Conservation (phyloP, 306 rosid genomes). For the Cicer pinnatifidum region DNA sequence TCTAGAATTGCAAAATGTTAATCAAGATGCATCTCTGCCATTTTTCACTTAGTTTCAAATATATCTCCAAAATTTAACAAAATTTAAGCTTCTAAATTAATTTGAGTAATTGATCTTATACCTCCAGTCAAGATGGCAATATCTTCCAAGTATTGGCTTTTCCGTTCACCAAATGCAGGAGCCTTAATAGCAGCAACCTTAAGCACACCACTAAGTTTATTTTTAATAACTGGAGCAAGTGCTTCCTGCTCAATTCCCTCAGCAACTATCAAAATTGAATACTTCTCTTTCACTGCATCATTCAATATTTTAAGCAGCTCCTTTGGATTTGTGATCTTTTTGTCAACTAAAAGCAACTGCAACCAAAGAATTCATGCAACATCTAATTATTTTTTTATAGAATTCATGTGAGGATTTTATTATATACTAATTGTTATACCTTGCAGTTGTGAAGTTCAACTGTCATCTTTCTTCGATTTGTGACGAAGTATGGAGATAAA, state of each 20-base stretch:
- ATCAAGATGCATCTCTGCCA: no score
- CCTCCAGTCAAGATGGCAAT: conserved; percentile 97
- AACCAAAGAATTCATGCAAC: conserved; percentile 50
- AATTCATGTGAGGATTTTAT: conserved; percentile 29
- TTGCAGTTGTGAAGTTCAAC: conserved; percentile 84
- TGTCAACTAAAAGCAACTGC: conserved; percentile 89
- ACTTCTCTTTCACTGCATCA: conserved; percentile 76
- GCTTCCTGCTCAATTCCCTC: conserved; percentile 87
- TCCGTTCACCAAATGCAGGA: conserved; percentile 93
- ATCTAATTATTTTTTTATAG: conserved; percentile 46
- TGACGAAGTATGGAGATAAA: conserved; percentile 82
- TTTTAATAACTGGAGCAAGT: conserved; percentile 85
- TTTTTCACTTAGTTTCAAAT: no score
- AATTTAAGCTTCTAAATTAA: conserved; percentile 37
- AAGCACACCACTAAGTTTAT: conserved; percentile 79
- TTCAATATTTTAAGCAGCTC: conserved; percentile 82
- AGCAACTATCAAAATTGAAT: conserved; percentile 80
- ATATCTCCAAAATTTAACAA: neutral
- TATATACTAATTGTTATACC: conserved; percentile 53
- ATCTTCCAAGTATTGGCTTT: conserved; percentile 84
- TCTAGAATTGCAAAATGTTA: no score
- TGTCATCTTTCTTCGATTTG: conserved; percentile 68
- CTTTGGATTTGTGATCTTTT: conserved; percentile 71
- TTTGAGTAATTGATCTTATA: conserved; percentile 48
- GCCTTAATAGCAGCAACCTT: conserved; percentile 91